A percentile compares a stretch with the other conserved stretches of the same genome.
Conservation (phyloP, 108 stramenopile genomes). For the Fragilaria crotonensis region DNA sequence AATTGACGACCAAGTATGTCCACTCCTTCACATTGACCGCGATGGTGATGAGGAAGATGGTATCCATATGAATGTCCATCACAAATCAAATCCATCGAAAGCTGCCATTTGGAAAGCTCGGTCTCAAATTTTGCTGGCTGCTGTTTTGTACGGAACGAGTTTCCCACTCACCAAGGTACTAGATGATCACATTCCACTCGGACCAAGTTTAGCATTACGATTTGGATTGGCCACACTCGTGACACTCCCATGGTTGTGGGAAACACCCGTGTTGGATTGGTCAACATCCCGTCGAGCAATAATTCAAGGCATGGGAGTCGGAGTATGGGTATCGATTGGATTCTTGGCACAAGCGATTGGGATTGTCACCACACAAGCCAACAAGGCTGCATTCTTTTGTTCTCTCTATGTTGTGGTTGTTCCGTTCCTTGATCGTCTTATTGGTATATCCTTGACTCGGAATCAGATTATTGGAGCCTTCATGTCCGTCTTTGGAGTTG, state of each 20-base stretch:
- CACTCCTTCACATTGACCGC: no score
- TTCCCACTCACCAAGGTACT: slow-evolving; percentile 38
- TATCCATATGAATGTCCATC: no score
- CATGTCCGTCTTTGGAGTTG: slow-evolving; percentile 55
- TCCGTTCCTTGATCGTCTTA: slow-evolving; percentile 37
- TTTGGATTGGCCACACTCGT: slow-evolving; percentile 29
- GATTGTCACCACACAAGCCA: slow-evolving; percentile 58
- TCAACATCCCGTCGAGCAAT: slow-evolving; percentile 11
- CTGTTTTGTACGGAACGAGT: slow-evolving; percentile 44
- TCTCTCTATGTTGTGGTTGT: slow-evolving; percentile 62
- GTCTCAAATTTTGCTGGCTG: slow-evolving; percentile 8
- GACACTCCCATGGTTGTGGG: slow-evolving; percentile 17
- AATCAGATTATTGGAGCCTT: slow-evolving; percentile 14
- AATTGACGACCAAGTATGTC: no score
- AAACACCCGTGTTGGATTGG: neutral
- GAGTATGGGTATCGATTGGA: slow-evolving; percentile 58
- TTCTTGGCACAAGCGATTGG: slow-evolving; percentile 78
- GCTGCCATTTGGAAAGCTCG: slow-evolving; percentile 1
- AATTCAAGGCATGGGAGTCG: slow-evolving; percentile 69
- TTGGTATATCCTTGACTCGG: slow-evolving; percentile 9
- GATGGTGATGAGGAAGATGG: no score
- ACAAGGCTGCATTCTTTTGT: slow-evolving; percentile 71
- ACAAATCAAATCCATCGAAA: no score
- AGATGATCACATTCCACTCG: slow-evolving; percentile 23
- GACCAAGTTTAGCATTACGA: slow-evolving; percentile 20